Evolutionary conservation across 192 early-diverging fungal genomes (phyloP).

Genomic region (Umbelopsis isabellina): DNA sequence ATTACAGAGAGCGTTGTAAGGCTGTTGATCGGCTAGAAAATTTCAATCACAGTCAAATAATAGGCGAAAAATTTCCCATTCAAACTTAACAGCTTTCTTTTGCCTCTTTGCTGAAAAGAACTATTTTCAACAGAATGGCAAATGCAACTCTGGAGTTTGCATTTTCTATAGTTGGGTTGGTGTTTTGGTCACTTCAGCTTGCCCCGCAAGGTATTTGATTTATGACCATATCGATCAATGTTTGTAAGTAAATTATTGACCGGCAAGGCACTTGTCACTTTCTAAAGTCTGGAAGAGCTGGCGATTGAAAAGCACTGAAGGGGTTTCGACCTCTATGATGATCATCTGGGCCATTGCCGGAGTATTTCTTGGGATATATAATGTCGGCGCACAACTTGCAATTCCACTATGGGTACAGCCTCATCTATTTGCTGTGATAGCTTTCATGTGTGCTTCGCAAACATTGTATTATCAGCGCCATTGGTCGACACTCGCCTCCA

Average conservation of each 20-base stretch:
- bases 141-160: slow-evolving; percentile 40
- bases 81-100: not conserved
- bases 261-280: not conserved
- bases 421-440: slow-evolving; percentile 48
- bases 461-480: slow-evolving; percentile 40
- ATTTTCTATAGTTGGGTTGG: slow-evolving; percentile 47
- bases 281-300: slow-evolving; percentile 42
- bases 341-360: slow-evolving; percentile 44
- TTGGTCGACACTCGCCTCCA: slow-evolving; percentile 11
- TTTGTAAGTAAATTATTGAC: too few relatives aligned
- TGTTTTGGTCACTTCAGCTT: slow-evolving; percentile 57
- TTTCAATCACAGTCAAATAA: not conserved
- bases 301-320: slow-evolving; percentile 38
- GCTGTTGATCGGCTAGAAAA: slow-evolving; percentile 9
- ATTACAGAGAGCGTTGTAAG: not conserved
- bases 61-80: not conserved
- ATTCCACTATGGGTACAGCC: slow-evolving; percentile 52
- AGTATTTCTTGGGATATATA: slow-evolving; percentile 45
- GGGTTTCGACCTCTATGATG: slow-evolving; percentile 46
- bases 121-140: not conserved
- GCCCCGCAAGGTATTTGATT: slow-evolving; percentile 42
- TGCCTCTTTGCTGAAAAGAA: too few relatives aligned
- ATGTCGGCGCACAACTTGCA: slow-evolving; percentile 43
- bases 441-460: slow-evolving; percentile 40
- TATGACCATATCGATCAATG: too few relatives aligned